Evolutionary conservation across 345 rosid genomes (phyloP).

Genomic region (Ailanthus altissimus): DNA sequence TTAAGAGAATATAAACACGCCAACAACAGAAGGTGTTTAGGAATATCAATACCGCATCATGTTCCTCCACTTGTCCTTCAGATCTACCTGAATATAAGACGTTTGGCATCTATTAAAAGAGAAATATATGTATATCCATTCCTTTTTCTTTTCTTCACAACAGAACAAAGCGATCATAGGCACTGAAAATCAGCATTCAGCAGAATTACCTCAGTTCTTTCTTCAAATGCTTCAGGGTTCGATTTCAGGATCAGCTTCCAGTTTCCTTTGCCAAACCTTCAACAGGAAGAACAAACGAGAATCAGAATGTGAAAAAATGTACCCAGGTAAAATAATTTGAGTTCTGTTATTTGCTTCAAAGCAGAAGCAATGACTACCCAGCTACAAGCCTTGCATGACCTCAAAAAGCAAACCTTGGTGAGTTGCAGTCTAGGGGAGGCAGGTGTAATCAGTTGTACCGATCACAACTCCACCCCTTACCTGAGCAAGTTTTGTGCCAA

Average conservation of each 20-base stretch:
- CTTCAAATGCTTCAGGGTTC: slow-evolving; percentile 26
- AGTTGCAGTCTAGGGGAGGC: neutral
- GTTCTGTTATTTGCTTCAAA: neutral
- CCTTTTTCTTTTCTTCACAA: too few species aligned
- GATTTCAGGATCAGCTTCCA: slow-evolving; percentile 47
- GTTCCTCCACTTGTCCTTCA: slow-evolving; percentile 78
- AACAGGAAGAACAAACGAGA: neutral
- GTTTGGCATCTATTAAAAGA: neutral
- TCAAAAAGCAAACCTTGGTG: neutral
- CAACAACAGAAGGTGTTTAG: neutral
- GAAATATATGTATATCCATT: too few species aligned
- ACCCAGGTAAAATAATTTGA: neutral
- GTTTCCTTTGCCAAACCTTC: slow-evolving; percentile 49
- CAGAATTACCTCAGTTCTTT: slow-evolving; percentile 46
- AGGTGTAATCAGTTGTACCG: neutral
- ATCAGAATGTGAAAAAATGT: neutral
- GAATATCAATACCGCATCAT: slow-evolving; percentile 32
- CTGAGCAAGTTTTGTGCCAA: neutral
- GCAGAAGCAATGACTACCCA: neutral
- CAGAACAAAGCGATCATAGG: neutral
- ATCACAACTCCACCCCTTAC: neutral
- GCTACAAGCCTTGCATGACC: neutral
- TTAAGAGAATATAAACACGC: neutral
- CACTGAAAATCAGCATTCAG: neutral
- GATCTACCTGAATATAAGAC: slow-evolving; percentile 44